Evolutionary conservation across 371 early-diverging fungal species (phyloP).

Genomic region (Mortierella sp.): DNA sequence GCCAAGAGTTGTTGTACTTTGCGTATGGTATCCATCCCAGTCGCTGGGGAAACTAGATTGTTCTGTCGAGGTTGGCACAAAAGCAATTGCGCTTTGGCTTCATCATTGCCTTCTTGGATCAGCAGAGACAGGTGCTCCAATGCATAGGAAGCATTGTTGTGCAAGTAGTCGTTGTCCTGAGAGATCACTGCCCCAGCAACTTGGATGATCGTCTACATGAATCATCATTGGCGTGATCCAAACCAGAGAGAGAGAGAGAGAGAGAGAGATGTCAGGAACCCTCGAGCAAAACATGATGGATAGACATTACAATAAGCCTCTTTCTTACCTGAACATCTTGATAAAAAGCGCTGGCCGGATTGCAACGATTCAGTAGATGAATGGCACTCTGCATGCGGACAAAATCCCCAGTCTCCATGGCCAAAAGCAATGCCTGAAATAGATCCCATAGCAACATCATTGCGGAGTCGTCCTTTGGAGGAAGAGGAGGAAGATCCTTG

Average conservation of each 20-base stretch:
- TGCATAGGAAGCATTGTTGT: constrained; percentile 16
- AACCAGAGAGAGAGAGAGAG: too few relatives aligned
- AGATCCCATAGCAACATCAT: constrained; percentile 22
- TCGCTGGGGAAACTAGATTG: not conserved
- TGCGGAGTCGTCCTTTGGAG: not conserved
- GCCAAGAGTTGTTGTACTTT: constrained; percentile 14
- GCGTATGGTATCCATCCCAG: constrained; percentile 6
- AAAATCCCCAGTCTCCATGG: constrained; percentile 43
- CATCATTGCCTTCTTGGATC: constrained; percentile 9
- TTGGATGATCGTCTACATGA: constrained; percentile 22
- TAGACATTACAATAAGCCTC: too few relatives aligned
- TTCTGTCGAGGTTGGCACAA: constrained; percentile 1
- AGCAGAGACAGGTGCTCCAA: constrained; percentile 29
- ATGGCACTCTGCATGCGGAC: constrained; percentile 30
- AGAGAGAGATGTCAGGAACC: too few relatives aligned
- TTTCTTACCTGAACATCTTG: constrained; percentile 32
- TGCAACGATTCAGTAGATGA: not conserved
- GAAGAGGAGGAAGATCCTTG: too few relatives aligned
- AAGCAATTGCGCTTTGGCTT: constrained; percentile 6
- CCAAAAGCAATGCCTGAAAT: constrained; percentile 33
- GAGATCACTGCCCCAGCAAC: constrained; percentile 32
- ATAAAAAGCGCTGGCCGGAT: not conserved
- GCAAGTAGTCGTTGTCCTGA: constrained; percentile 43
- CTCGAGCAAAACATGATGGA: not conserved
- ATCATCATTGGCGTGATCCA: too few relatives aligned